Percentiles rank a stretch among this genome's conserved stretches.
Evolutionary conservation across 768 basidiomycete genomes (phyloP).

Genomic region (Podaxis sp.): DNA sequence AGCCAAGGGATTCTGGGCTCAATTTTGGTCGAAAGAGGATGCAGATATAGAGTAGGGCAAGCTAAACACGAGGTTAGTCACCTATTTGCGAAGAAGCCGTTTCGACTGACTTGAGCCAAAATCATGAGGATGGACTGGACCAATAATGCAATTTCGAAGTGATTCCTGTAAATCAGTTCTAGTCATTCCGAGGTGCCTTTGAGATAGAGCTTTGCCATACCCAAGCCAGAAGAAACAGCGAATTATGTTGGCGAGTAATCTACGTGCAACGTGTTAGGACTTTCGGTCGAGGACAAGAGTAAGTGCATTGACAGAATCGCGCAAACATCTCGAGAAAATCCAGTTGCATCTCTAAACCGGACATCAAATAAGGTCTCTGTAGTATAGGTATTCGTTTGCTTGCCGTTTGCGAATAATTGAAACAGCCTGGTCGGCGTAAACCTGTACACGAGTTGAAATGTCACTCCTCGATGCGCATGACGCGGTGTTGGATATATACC

Average conservation of each 20-base stretch:
- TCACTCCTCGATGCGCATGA: conserved; percentile 4
- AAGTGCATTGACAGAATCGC: conserved; percentile 61
- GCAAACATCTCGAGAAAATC: conserved; percentile 84
- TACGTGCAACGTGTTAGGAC: conserved; percentile 21
- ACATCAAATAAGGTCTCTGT: not conserved
- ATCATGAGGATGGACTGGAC: conserved; percentile 86
- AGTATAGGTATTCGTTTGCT: conserved; percentile 36
- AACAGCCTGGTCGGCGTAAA: conserved; percentile 77
- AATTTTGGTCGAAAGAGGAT: conserved; percentile 61
- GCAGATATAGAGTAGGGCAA: conserved; percentile 79
- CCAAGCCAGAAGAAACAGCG: conserved; percentile 92
- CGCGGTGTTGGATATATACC: conserved; percentile 22
- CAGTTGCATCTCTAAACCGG: conserved; percentile 65
- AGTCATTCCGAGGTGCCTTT: conserved; percentile 1
- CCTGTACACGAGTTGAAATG: conserved; percentile 28
- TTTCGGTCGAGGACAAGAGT: not conserved
- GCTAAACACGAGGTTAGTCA: conserved; percentile 33
- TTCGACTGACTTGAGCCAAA: conserved; percentile 59
- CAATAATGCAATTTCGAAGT: conserved; percentile 72
- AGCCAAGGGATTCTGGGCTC: conserved; percentile 54
- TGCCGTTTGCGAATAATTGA: conserved; percentile 68
- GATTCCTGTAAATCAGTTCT: conserved; percentile 34
- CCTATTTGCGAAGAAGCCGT: not conserved
- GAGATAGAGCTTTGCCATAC: conserved; percentile 20
- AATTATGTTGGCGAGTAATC: conserved; percentile 79